Conservation (phyloP, 1,284 basidiomycete genomes). For the Leccinum subrobustum region DNA sequence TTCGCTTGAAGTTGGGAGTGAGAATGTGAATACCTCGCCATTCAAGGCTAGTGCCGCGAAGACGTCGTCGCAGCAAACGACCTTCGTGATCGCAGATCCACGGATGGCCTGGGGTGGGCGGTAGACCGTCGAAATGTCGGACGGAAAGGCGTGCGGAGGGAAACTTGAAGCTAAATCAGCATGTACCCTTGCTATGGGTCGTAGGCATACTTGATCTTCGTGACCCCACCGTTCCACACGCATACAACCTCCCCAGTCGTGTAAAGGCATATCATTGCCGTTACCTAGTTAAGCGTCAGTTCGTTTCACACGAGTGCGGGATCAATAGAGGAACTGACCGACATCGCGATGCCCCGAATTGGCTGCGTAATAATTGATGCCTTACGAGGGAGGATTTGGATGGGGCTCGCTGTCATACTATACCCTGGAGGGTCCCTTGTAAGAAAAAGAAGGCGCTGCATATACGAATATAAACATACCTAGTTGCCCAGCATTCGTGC, state of each 20-base stretch:
- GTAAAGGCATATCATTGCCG: slow-evolving; percentile 79
- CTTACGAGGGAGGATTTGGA: slow-evolving; percentile 80
- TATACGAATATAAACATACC: slow-evolving; percentile 46
- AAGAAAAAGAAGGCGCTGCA: not conserved
- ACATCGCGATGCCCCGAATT: slow-evolving; percentile 69
- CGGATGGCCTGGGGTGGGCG: slow-evolving; percentile 73
- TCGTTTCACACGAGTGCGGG: slow-evolving; percentile 3
- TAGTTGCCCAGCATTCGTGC: slow-evolving; percentile 91
- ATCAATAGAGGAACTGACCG: slow-evolving; percentile 46
- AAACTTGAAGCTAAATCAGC: slow-evolving; percentile 45
- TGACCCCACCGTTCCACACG: slow-evolving; percentile 75
- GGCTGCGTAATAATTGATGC: slow-evolving; percentile 78
- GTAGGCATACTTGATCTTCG: slow-evolving; percentile 66
- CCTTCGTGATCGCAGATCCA: slow-evolving; percentile 75
- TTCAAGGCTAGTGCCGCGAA: slow-evolving; percentile 86
- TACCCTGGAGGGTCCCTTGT: slow-evolving; percentile 51
- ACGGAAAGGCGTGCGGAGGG: slow-evolving; percentile 66
- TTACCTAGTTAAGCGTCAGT: slow-evolving; percentile 52
- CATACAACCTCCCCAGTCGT: slow-evolving; percentile 79
- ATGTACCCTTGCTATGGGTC: slow-evolving; percentile 5
- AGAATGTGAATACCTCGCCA: slow-evolving; percentile 92
- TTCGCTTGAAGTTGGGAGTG: slow-evolving; percentile 42
- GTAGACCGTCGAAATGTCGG: slow-evolving; percentile 69
- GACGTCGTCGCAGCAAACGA: slow-evolving; percentile 77
- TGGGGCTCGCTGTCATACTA: slow-evolving; percentile 70